These are phyloP conservation scores for Trifolium dubium DNA, from an alignment of 306 rosid genomes.

Conservation along the genomic window DNA sequence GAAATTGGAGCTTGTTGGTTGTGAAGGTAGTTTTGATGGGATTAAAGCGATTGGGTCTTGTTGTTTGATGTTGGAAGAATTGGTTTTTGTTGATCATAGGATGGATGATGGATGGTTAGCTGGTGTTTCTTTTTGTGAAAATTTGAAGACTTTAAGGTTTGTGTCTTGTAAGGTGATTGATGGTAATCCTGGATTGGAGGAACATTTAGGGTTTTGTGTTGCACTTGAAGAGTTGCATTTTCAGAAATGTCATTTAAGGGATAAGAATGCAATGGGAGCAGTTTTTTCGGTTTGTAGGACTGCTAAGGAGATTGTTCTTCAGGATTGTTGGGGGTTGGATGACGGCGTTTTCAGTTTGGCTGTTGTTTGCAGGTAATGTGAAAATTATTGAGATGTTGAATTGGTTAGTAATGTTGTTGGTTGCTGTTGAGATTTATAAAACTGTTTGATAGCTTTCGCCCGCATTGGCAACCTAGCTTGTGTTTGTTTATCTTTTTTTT, in stretches of 20 bases:
- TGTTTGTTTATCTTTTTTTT: too few relatives aligned
- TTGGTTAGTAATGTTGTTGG: not conserved
- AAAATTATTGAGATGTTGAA: not conserved
- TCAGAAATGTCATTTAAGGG: conserved; percentile 72
- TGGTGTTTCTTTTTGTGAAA: conserved; percentile 72
- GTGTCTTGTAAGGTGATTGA: conserved; percentile 71
- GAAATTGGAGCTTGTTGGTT: conserved; percentile 81
- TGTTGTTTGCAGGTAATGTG: conserved; percentile 65
- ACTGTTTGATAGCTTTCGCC: conserved; percentile 9
- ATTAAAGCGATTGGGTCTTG: conserved; percentile 87
- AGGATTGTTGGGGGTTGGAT: conserved; percentile 88
- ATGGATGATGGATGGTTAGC: conserved; percentile 95
- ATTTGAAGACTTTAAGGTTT: conserved; percentile 78
- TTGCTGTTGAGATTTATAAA: conserved; percentile 9
- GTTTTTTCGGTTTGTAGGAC: conserved; percentile 61
- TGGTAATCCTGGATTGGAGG: conserved; percentile 61
- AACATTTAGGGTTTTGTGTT: conserved; percentile 68
- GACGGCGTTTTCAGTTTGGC: conserved; percentile 62
- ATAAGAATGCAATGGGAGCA: conserved; percentile 56
- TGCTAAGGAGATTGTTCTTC: conserved; percentile 68
- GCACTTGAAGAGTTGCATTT: conserved; percentile 73
- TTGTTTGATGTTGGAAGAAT: conserved; percentile 87
- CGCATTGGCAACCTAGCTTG: not conserved
- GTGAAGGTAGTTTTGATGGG: conserved; percentile 92
- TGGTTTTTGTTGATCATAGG: conserved; percentile 67